These are phyloP conservation scores for Camelina laxa DNA, from an alignment of 345 rosid species.

Conservation along the genomic window DNA sequence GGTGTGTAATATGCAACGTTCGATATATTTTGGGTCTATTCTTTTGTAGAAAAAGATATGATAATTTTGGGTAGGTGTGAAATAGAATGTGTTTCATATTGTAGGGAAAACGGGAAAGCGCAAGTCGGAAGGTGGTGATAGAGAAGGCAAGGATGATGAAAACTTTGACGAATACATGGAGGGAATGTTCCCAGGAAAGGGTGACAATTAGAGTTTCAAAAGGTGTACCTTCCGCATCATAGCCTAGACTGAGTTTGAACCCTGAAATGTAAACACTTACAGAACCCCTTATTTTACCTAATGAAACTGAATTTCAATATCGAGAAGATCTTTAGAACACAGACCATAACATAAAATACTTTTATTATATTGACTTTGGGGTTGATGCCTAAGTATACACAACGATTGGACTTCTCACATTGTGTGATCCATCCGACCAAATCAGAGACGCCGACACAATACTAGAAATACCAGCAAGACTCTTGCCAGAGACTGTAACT, in stretches of 20 bases:
- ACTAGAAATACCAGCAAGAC: conserved; percentile 29
- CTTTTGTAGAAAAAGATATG: background rate
- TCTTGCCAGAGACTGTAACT: conserved; percentile 36
- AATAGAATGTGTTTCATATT: conserved; percentile 5
- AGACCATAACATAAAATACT: background rate
- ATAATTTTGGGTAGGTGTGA: background rate
- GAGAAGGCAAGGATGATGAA: conserved; percentile 50
- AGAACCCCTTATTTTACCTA: background rate
- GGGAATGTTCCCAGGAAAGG: conserved; percentile 78
- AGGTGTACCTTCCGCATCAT: background rate
- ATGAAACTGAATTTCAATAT: background rate
- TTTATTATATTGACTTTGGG: background rate
- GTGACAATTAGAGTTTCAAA: conserved; percentile 25
- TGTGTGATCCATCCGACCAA: conserved; percentile 43
- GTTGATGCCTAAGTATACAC: conserved; percentile 23
- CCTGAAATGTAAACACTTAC: conserved; percentile 22
- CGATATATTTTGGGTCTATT: background rate
- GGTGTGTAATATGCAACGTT: conserved; percentile 50
- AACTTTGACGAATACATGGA: conserved; percentile 78
- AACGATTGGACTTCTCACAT: conserved; percentile 40
- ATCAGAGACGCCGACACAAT: conserved; percentile 30
- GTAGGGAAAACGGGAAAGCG: conserved; percentile 53
- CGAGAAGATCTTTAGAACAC: background rate
- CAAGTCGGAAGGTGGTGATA: conserved; percentile 37
- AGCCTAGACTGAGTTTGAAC: conserved; percentile 8